Evolutionary conservation across 2,329 filamentous ascomycete species (phyloP), one percentile per base, ranked within the genome.

Genomic region (Paraphoma sp.): DNA sequence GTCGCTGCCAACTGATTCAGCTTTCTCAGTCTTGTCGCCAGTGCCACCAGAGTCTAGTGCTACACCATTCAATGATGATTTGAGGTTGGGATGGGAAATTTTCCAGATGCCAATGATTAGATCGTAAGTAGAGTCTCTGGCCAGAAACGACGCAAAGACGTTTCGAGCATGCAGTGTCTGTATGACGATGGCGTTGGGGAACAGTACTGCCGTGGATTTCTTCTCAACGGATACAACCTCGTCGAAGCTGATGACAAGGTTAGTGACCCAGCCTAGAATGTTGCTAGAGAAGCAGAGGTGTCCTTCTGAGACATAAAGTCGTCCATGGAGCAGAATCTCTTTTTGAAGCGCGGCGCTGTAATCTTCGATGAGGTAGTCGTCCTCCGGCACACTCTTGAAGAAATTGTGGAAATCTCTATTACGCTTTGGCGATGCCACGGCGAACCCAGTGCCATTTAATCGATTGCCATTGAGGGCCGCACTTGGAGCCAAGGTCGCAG

Each of bases 281-380:
- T 99, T 99, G 81, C 95, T 98, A 70, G 93, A 97, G 78, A 99
- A 99, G 81, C 95, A 99, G 45, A 99, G 87, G 73, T 99, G 94
- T 10, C 94, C 93, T 79, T 99, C 95, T 0, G 95, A 98, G 42
- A 99, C 92, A 71, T 99, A 99, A 12, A 99, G 84, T 41, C 95
- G 87, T 6, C 95, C 95, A 65, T 97, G 95, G 6, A 96, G 87
- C 36, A 99, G 85, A 58, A 99, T 99, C 73, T 99, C 96, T 64
- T 93, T 88, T 76, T 99, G 95, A 56, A 99, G 78, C 4, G 95
- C 95, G 74, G 95, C 97, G 76, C 95, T 97, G 76, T 98, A 99
- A 76, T 99, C 95, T 73, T 99, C 95, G 63, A 99, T 98, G 28
- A 99, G 84, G 72, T 97, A 97, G 76, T 99, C 95, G 70, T 99